Evolutionary conservation across 2,329 filamentous ascomycete species (phyloP), one percentile per base, ranked within the genome.

Genomic region (Fusarium agapanthi): DNA sequence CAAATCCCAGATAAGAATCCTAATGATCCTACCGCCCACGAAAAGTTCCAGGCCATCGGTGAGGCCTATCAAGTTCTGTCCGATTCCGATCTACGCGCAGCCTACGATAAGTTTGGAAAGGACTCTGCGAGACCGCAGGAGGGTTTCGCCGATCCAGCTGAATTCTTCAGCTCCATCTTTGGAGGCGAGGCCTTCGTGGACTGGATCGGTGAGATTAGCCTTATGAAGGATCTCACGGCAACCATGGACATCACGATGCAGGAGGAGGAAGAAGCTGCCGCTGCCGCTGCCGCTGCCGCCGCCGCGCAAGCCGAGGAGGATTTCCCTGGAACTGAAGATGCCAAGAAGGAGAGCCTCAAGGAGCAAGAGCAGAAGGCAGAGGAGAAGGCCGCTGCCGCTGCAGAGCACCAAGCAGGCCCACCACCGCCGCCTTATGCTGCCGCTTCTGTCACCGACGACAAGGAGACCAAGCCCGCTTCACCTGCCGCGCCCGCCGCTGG

Each of bases 121-220:
- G 96, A 99, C 78, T 91, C 94, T 75, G 95, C 96, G 11, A 93
- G 95, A 80, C 96, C 96, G 1, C 90, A 91, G 77, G 93, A 94
- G 78, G 96, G 96, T 71, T 99, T 99, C 82, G 93, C 93, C 86
- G 96, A 99, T 81, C 96, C 96, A 3, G 89, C 95, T 73, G 96
- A 99, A 84, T 99, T 99, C 88, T 99, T 99, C 85, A 93, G 93
- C 78, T 97, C 95, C 86, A 99, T 99, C 77, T 99, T 99, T 80
- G 96, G 96, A 76, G 96, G 96, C 68, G 95, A 98, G 77, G 95
- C 95, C 18, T 99, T 99, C 79, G 87, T 92, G 69, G 95, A 99
- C 85, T 94, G 96, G 87, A 98, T 99, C 79, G 96, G 96, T 75
- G 96, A 99, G 87, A 97, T 99, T 76, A 96, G 94, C 56, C 90